Percentiles rank a stretch among this genome's conserved stretches.
phyloP scores from a whole-genome alignment of 1,139 yeast species.

The Geotrichum klebahnii region DNA sequence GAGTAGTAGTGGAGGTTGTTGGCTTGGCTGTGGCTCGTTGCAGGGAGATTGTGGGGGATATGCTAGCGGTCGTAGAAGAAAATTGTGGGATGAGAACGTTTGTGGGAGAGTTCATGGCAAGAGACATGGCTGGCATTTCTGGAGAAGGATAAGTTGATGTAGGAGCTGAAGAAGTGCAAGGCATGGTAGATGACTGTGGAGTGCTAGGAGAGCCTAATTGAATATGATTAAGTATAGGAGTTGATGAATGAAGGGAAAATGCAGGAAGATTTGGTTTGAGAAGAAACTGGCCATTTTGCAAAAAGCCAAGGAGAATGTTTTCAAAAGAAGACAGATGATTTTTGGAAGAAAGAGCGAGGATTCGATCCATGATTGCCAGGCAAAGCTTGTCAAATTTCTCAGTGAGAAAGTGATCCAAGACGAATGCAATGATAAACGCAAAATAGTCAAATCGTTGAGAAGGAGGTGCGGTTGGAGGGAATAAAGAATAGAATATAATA shows the following conservation, averaged over 20 bases:
- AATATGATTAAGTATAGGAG: slow-evolving; percentile 14
- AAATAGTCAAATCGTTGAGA: slow-evolving; percentile 35
- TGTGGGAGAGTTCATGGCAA: slow-evolving; percentile 20
- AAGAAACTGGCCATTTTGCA: slow-evolving; percentile 33
- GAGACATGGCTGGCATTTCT: slow-evolving; percentile 26
- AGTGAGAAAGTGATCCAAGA: slow-evolving; percentile 27
- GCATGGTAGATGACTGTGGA: slow-evolving; percentile 6
- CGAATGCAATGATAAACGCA: slow-evolving; percentile 31
- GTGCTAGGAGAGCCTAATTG: slow-evolving; percentile 17
- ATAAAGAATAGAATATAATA: slow-evolving; percentile 35
- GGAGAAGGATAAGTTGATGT: slow-evolving; percentile 30
- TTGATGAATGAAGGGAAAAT: slow-evolving; percentile 9
- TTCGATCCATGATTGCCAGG: slow-evolving; percentile 25
- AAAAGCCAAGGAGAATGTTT: slow-evolving; percentile 25
- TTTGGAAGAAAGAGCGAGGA: slow-evolving; percentile 25
- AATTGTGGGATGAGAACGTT: slow-evolving; percentile 12
- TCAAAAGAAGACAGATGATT: slow-evolving; percentile 30
- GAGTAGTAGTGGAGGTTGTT: slow-evolving; percentile 8
- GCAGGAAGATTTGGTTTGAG: slow-evolving; percentile 3
- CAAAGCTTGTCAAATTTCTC: slow-evolving; percentile 27
- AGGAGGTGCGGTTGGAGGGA: slow-evolving; percentile 31
- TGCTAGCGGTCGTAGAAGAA: slow-evolving; percentile 2
- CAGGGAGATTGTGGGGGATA: slow-evolving; percentile 19
- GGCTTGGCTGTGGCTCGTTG: slow-evolving; percentile 20
- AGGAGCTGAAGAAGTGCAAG: slow-evolving; percentile 25